A percentile compares a stretch with the other conserved stretches of the same genome.
Evolutionary conservation across 306 rosid genomes (phyloP).

Genomic region (Gastrolobium bilobum): DNA sequence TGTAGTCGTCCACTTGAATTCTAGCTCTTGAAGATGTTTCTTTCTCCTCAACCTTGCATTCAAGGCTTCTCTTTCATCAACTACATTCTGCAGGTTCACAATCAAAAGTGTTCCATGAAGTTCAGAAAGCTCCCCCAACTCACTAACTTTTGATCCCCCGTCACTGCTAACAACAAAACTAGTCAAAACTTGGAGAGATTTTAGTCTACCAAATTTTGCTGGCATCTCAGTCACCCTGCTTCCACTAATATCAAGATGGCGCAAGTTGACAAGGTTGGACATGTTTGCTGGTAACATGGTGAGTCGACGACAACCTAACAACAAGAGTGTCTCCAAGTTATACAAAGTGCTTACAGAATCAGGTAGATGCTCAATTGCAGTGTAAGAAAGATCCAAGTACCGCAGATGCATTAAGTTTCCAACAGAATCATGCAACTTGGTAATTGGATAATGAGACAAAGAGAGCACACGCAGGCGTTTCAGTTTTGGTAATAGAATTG

Average conservation of each 20-base stretch:
- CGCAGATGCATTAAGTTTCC: conserved; percentile 34
- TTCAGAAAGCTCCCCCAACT: conserved; percentile 31
- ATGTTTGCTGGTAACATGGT: conserved; percentile 21
- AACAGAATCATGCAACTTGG: conserved; percentile 28
- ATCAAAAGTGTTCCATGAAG: conserved; percentile 38
- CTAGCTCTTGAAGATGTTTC: conserved; percentile 29
- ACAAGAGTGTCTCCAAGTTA: conserved; percentile 42
- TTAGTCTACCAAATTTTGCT: conserved; percentile 14
- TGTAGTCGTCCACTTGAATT: conserved; percentile 38
- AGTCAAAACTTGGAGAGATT: conserved; percentile 40
- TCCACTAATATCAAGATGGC: conserved; percentile 41
- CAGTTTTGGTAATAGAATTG: not conserved
- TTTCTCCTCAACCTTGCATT: not conserved
- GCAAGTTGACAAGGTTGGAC: conserved; percentile 42
- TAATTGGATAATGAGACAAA: not conserved
- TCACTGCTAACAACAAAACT: conserved; percentile 31
- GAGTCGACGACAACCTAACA: conserved; percentile 31
- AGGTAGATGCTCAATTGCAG: conserved; percentile 30
- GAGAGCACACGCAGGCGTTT: conserved; percentile 46
- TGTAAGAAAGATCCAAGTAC: conserved; percentile 40
- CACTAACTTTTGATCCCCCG: conserved; percentile 21
- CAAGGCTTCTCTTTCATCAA: conserved; percentile 11
- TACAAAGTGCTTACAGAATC: conserved; percentile 30
- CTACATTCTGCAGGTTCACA: conserved; percentile 27
- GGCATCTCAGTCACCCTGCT: conserved; percentile 36